phyloP scores from a whole-genome alignment of 164 flowering plant species.

The Sextonia rubra region DNA sequence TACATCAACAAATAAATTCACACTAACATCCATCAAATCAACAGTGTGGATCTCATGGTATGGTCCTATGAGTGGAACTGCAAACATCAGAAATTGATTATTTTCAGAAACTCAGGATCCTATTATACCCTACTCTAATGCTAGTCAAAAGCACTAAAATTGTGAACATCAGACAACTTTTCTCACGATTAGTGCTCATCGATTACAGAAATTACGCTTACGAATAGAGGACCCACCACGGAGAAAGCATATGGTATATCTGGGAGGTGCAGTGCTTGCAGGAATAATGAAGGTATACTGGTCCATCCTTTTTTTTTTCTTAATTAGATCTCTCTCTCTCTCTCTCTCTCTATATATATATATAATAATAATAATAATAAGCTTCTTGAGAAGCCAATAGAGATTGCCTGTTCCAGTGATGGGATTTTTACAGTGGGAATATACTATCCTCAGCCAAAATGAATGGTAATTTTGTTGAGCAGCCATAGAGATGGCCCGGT shows the following conservation, averaged over 20 bases:
- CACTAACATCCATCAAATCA: too few species aligned
- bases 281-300: conserved; percentile 84
- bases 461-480: background rate
- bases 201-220: conserved; percentile 64
- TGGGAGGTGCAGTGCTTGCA: conserved; percentile 98
- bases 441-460: background rate
- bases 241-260: conserved; percentile 97
- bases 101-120: too few species aligned
- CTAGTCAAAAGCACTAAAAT: too few species aligned
- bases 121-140: too few species aligned
- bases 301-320: background rate
- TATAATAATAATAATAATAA: too few species aligned
- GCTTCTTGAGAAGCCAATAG: background rate
- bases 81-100: too few species aligned
- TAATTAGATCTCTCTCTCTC: too few species aligned
- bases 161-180: too few species aligned
- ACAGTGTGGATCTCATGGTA: too few species aligned
- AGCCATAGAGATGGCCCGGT: background rate
- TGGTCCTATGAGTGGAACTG: too few species aligned
- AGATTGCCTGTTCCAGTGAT: background rate
- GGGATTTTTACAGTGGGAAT: too few species aligned
- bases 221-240: conserved; percentile 95
- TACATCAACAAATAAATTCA: too few species aligned
- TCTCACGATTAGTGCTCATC: background rate
- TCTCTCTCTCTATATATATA: background rate